Base-by-base conservation (phyloP, 768 basidiomycete species). In the Sistotremastrum suecicum region DNA sequence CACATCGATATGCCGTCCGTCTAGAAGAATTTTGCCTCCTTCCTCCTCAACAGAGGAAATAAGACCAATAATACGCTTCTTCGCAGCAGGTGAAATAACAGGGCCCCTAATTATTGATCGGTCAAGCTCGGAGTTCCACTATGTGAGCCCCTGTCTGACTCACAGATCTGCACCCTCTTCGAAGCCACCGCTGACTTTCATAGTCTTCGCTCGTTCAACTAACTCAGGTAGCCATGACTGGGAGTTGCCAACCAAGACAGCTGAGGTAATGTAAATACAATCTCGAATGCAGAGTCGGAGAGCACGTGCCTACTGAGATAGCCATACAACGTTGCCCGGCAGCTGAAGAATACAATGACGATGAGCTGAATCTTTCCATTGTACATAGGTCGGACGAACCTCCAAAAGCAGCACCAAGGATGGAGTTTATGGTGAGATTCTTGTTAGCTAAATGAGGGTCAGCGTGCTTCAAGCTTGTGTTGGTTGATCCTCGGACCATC, bases 261-360 rank as follows among this genome's bases (percentile, higher is more conserved):
- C 63, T 58, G 52, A n/a, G 34, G 9, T n/a, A 37, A 39, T 20
- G 20, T 20, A 20, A 20, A 20, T 20, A 20, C 9, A 5, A 39
- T 7, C 5, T 5, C 5, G 20, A 20, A 20, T 20, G 20, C 20
- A 20, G 20, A 20, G 20, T 20, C 20, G 20, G 20, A 20, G 20
- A 20, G 20, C 20, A 20, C 20, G 20, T 51, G 83, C 88, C 84
- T 33, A 92, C 89, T 8, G 90, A 94, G 38, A 94, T 66, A 8
- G 90, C 92, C 92, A 95, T 97, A 66, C 92, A 98, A 47, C 95
- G 76, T 61, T 98, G 94, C 8, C 94, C 94, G 32, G 94, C 94
- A 52, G 94, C 94, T 20, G 20, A 20, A 20, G 20, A 20, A 20
- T 20, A 20, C 20, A 20, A 20, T 36, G 39, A 5, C 20, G 20